Percentiles rank a stretch among this genome's conserved stretches.
phyloP scores from a whole-genome alignment of 768 basidiomycete species.

The Clitopilus hobsonii region DNA sequence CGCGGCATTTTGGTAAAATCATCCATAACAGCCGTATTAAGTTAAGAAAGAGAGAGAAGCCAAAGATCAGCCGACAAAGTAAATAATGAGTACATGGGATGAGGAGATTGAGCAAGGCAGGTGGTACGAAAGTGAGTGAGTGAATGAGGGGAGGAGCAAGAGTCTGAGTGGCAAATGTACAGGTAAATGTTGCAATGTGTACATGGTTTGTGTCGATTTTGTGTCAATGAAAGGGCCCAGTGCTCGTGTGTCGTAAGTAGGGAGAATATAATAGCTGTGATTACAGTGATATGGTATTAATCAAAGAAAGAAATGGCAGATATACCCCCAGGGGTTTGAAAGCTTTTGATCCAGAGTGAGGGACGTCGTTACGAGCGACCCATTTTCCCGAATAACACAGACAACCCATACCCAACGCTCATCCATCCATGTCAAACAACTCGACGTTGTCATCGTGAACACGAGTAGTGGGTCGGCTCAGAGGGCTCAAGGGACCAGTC shows the following conservation, averaged over 20 bases:
- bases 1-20: neutral
- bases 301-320: neutral
- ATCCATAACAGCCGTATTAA: neutral
- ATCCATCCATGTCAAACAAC: constrained; percentile 67
- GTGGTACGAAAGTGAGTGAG: neutral
- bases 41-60: neutral
- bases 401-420: constrained; percentile 1
- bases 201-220: neutral
- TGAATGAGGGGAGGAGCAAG: neutral
- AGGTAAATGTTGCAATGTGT: no score
- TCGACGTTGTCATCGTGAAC: constrained; percentile 59
- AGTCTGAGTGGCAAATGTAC: neutral
- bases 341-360: neutral
- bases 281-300: neutral
- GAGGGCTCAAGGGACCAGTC: constrained; percentile 47
- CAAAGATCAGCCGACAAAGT: neutral
- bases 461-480: constrained; percentile 59
- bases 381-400: neutral
- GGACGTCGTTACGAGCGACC: neutral
- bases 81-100: neutral
- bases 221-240: neutral
- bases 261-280: neutral
- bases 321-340: neutral
- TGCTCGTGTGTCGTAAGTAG: neutral
- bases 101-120: neutral